phyloP scores from a whole-genome alignment of 75 land plant species.

The Cunninghamia lanceolata region DNA sequence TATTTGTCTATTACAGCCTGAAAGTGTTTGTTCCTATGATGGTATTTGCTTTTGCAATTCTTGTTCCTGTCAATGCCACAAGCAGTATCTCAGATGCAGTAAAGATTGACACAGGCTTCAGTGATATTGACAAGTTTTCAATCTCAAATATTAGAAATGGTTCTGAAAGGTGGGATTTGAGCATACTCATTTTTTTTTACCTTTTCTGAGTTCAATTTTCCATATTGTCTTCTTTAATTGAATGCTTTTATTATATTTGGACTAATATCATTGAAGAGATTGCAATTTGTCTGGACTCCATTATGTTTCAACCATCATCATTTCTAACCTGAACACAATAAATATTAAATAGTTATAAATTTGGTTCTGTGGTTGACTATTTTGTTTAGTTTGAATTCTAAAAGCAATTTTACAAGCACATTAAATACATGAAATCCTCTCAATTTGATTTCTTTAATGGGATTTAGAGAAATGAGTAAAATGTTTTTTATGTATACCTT shows the following conservation, averaged over 20 bases:
- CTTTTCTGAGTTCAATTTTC: not conserved
- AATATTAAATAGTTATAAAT: not conserved
- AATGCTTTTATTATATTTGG: not conserved
- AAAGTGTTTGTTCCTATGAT: slow-evolving; percentile 53
- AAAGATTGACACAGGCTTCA: not conserved
- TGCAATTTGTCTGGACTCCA: not conserved
- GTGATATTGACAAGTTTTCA: slow-evolving; percentile 33
- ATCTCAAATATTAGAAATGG: slow-evolving; percentile 30
- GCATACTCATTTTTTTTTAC: not conserved
- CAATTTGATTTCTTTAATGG: not conserved
- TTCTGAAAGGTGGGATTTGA: slow-evolving; percentile 28
- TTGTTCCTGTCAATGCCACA: slow-evolving; percentile 53
- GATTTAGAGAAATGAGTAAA: not conserved
- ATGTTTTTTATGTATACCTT: not conserved
- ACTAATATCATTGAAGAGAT: not conserved
- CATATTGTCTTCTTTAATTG: not conserved
- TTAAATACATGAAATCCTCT: not conserved
- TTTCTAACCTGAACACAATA: not conserved
- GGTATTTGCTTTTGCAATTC: slow-evolving; percentile 31
- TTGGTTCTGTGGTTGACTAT: not conserved
- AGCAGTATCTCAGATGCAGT: slow-evolving; percentile 13
- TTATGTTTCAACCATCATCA: not conserved
- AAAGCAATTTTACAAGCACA: not conserved
- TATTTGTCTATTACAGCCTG: slow-evolving; percentile 31
- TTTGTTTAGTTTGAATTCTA: not conserved